Conservation (phyloP, 2,329 filamentous ascomycete species). For the Calonectria pteridis region DNA sequence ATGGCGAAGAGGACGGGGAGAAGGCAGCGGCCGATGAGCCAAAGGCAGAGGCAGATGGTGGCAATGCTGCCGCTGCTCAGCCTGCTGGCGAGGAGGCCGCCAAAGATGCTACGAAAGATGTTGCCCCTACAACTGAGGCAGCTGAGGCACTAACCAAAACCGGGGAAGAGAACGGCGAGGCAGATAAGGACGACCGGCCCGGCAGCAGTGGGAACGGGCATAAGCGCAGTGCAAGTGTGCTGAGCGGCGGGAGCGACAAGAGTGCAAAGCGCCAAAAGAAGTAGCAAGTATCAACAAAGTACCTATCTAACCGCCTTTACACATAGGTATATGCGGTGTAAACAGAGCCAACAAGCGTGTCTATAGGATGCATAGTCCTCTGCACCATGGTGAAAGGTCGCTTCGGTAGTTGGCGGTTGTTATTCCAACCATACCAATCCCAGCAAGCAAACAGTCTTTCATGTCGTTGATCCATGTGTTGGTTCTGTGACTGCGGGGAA, state of each 20-base stretch:
- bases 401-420: constrained; percentile 34
- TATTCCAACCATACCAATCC: constrained; percentile 26
- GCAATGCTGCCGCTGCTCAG: constrained; percentile 23
- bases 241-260: constrained; percentile 78
- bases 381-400: constrained; percentile 17
- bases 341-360: constrained; percentile 18
- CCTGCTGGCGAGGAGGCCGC: constrained; percentile 35
- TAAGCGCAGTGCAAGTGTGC: constrained; percentile 86
- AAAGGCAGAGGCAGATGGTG: constrained; percentile 41
- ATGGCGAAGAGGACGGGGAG: constrained; percentile 30
- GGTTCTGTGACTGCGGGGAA: neutral
- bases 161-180: constrained; percentile 35
- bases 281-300: constrained; percentile 42
- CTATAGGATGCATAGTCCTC: constrained; percentile 11
- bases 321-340: constrained; percentile 32
- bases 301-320: constrained; percentile 37
- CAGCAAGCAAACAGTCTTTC: constrained; percentile 22
- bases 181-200: constrained; percentile 50
- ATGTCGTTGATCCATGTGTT: neutral
- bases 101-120: constrained; percentile 26
- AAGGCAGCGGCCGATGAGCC: constrained; percentile 15
- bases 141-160: constrained; percentile 24
- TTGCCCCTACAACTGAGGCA: constrained; percentile 23
- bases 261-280: constrained; percentile 70
- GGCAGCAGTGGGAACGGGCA: constrained; percentile 61